Conservation (phyloP, 495 filamentous ascomycete species). For the Penicillium samsonianum region DNA sequence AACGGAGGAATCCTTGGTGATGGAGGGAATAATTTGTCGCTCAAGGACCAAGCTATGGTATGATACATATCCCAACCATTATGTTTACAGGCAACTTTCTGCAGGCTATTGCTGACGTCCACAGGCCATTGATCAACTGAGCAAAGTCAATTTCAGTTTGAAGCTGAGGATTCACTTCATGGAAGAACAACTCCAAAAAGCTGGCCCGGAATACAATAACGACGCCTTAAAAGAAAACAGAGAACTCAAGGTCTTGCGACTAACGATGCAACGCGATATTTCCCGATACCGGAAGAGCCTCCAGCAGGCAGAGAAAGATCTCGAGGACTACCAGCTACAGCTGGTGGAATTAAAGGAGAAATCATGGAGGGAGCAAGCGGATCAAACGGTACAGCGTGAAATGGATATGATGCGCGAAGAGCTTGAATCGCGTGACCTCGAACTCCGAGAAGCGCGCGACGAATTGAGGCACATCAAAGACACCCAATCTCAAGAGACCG, state of each 20-base stretch:
- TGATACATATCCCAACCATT: slow-evolving; percentile 15
- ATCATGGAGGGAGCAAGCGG: slow-evolving; percentile 69
- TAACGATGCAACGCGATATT: slow-evolving; percentile 85
- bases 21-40: slow-evolving; percentile 78
- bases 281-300: slow-evolving; percentile 79
- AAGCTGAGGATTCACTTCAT: slow-evolving; percentile 97
- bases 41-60: slow-evolving; percentile 92
- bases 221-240: slow-evolving; percentile 89
- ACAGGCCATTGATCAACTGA: slow-evolving; percentile 84
- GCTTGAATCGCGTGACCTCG: slow-evolving; percentile 55
- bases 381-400: slow-evolving; percentile 62
- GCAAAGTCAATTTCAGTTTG: slow-evolving; percentile 93
- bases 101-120: slow-evolving; percentile 19
- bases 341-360: slow-evolving; percentile 77
- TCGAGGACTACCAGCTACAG: slow-evolving; percentile 76
- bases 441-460: slow-evolving; percentile 49
- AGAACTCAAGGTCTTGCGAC: slow-evolving; percentile 86
- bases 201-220: slow-evolving; percentile 84
- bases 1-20: slow-evolving; percentile 65
- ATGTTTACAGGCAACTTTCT: neutral
- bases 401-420: slow-evolving; percentile 61
- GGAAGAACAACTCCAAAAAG: slow-evolving; percentile 80
- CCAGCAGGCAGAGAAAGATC: slow-evolving; percentile 72
- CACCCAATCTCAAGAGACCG: slow-evolving; percentile 53
- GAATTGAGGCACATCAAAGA: slow-evolving; percentile 48